Evolutionary conservation across 2,329 filamentous ascomycete genomes (phyloP).

Genomic region (Talaromyces atroroseus): DNA sequence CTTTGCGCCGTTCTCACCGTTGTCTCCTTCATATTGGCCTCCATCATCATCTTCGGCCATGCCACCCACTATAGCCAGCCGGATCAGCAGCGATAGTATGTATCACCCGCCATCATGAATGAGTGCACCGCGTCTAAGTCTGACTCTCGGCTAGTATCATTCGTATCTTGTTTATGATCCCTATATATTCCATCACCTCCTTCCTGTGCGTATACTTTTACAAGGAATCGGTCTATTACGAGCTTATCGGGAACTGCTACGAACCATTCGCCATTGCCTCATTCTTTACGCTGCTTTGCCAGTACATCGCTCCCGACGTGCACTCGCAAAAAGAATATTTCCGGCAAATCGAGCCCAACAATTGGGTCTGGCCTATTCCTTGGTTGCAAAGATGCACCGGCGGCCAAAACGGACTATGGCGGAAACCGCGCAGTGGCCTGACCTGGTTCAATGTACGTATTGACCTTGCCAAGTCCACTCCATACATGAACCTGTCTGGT

Average conservation of each 20-base stretch:
- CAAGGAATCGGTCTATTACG: conserved; percentile 71
- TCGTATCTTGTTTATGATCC: conserved; percentile 82
- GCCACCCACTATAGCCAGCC: conserved; percentile 56
- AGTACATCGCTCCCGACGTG: conserved; percentile 70
- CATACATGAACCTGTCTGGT: neutral
- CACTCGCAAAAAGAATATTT: conserved; percentile 81
- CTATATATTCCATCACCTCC: conserved; percentile 69
- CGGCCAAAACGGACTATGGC: conserved; percentile 62
- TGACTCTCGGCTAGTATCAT: conserved; percentile 57
- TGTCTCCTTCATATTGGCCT: conserved; percentile 47
- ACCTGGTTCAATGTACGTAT: conserved; percentile 73
- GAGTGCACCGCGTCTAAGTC: neutral
- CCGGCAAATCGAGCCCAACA: conserved; percentile 58
- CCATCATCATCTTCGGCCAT: conserved; percentile 52
- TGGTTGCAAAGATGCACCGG: conserved; percentile 67
- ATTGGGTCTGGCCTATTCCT: conserved; percentile 69
- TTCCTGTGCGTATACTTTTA: conserved; percentile 71
- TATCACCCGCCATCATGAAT: conserved; percentile 9
- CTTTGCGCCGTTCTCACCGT: conserved; percentile 50
- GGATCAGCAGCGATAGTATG: conserved; percentile 55
- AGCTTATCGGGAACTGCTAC: conserved; percentile 76
- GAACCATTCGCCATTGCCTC: conserved; percentile 83
- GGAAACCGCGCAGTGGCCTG: conserved; percentile 70
- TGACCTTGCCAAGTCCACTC: neutral
- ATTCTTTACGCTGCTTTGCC: conserved; percentile 77